A percentile compares a stretch with the other conserved stretches of the same genome.
Evolutionary conservation across 2,329 filamentous ascomycete genomes (phyloP).

Genomic region (Penicillium sclerotiorum): DNA sequence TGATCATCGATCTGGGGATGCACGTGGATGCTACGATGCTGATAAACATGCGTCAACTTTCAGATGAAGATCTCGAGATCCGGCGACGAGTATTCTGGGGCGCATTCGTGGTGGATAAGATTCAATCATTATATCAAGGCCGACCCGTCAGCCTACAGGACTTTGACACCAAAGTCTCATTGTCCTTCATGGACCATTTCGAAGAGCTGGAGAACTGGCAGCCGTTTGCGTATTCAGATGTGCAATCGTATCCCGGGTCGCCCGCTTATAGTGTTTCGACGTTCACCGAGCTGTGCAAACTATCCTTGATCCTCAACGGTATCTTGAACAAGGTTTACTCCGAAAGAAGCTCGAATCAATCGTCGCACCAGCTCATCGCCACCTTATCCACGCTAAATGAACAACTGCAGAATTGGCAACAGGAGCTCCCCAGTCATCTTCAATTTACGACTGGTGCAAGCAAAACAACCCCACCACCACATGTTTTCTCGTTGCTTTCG

Average conservation of each 20-base stretch:
- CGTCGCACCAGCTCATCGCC: constrained; percentile 30
- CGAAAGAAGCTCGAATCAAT: constrained; percentile 40
- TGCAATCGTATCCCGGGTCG: constrained; percentile 35
- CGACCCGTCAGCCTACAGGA: constrained; percentile 51
- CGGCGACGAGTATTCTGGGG: constrained; percentile 39
- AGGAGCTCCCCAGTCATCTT: constrained; percentile 47
- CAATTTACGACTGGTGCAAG: constrained; percentile 34
- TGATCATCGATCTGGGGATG: constrained; percentile 56
- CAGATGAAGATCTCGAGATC: constrained; percentile 31
- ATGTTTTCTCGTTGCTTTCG: constrained; percentile 50
- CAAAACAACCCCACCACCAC: constrained; percentile 42
- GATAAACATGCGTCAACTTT: constrained; percentile 14
- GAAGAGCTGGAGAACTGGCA: constrained; percentile 58
- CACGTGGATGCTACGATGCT: constrained; percentile 41
- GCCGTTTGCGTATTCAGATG: constrained; percentile 45
- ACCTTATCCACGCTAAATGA: constrained; percentile 44
- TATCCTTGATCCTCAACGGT: constrained; percentile 53
- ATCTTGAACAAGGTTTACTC: constrained; percentile 52
- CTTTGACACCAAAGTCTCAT: constrained; percentile 51
- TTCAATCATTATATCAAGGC: constrained; percentile 59
- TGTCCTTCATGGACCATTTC: constrained; percentile 41
- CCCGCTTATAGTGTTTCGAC: constrained; percentile 35
- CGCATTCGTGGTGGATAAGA: constrained; percentile 50
- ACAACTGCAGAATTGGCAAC: constrained; percentile 49
- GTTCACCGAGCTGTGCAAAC: constrained; percentile 39